phyloP scores from a whole-genome alignment of 352 stramenopile species.

The Thalassiosira ordinaria region DNA sequence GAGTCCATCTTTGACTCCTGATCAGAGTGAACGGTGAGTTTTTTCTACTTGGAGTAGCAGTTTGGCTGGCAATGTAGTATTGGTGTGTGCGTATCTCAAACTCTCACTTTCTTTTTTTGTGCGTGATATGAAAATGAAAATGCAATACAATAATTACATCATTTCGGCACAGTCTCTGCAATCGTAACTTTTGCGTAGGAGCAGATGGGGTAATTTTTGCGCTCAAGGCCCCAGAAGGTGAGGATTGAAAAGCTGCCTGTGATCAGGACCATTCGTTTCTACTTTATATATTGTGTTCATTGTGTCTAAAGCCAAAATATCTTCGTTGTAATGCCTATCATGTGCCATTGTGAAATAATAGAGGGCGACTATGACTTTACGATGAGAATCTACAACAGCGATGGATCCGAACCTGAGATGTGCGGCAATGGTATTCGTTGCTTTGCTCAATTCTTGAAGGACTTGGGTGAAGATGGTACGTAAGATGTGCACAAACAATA shows the following conservation, averaged over 20 bases:
- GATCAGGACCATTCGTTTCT: no score
- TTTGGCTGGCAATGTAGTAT: no score
- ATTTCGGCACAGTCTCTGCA: conserved; percentile 81
- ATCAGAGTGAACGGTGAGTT: conserved; percentile 77
- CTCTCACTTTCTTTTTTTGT: conserved; percentile 13
- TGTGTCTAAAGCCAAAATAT: no score
- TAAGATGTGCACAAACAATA: no score
- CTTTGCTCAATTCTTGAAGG: conserved; percentile 87
- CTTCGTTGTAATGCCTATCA: no score
- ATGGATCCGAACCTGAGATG: conserved; percentile 89
- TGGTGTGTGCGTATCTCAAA: no score
- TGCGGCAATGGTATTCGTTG: conserved; percentile 91
- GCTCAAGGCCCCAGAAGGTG: conserved; percentile 69
- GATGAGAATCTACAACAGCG: conserved; percentile 91
- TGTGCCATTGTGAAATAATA: conserved; percentile 24
- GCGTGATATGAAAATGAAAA: no score
- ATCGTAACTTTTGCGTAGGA: conserved; percentile 88
- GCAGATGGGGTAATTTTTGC: conserved; percentile 91
- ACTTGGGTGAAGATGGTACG: conserved; percentile 80
- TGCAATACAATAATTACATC: no score
- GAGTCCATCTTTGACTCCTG: conserved; percentile 82
- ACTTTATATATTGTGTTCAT: no score
- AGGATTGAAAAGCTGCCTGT: no score
- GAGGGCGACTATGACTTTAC: conserved; percentile 86
- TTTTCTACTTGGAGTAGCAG: no score